phyloP scores from a whole-genome alignment of 1,139 yeast species.

The Lodderomyces beijingensis region DNA sequence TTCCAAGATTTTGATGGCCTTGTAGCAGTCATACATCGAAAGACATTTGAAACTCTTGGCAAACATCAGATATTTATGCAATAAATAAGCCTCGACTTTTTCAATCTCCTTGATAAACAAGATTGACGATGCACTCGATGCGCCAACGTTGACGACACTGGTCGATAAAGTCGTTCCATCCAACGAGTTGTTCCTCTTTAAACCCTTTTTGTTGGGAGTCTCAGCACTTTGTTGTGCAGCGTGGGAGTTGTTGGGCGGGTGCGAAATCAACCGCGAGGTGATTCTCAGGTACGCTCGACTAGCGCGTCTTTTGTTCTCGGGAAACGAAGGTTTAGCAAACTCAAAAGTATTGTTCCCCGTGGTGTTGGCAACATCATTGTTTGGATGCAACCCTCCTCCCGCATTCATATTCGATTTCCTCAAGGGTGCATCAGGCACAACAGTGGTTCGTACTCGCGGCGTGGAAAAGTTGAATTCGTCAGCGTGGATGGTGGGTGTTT shows the following conservation, averaged over 20 bases:
- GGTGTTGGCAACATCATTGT: conserved; percentile 9
- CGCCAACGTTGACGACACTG: background rate
- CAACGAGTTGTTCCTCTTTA: conserved; percentile 29
- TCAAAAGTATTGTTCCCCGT: conserved; percentile 17
- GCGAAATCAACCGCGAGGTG: conserved; percentile 51
- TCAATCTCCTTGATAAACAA: conserved; percentile 30
- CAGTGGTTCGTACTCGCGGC: conserved; percentile 41
- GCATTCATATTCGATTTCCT: conserved; percentile 33
- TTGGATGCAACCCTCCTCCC: conserved; percentile 4
- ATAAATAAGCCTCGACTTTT: conserved; percentile 40
- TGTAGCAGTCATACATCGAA: conserved; percentile 69
- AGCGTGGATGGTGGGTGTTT: conserved; percentile 14
- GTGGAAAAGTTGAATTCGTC: conserved; percentile 37
- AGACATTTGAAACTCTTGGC: conserved; percentile 66
- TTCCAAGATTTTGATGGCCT: conserved; percentile 69
- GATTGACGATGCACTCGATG: conserved; percentile 8
- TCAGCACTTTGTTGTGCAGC: conserved; percentile 5
- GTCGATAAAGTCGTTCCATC: conserved; percentile 5
- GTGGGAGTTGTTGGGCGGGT: conserved; percentile 23
- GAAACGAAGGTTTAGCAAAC: conserved; percentile 34
- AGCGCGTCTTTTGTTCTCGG: conserved; percentile 19
- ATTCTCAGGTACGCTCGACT: conserved; percentile 41
- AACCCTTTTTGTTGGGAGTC: conserved; percentile 13
- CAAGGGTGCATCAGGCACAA: conserved; percentile 52
- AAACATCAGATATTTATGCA: conserved; percentile 52